Evolutionary conservation across 305 asterid genomes (phyloP).

Genomic region (Fraxinus paxiana): DNA sequence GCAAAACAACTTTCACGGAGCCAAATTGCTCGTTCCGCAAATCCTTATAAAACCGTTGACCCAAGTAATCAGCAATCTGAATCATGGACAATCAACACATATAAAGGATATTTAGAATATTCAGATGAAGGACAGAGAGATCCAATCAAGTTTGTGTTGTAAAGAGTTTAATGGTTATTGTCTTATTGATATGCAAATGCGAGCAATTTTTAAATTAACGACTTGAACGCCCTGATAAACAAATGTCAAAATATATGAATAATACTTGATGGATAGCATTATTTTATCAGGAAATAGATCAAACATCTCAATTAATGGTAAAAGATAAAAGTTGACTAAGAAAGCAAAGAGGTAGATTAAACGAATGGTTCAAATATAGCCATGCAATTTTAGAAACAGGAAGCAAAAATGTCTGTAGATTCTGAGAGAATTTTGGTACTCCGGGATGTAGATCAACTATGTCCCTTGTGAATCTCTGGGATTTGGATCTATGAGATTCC

Average conservation of each 20-base stretch:
- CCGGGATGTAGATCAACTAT: background rate
- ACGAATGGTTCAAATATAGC: background rate
- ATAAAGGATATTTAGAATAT: background rate
- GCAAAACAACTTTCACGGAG: constrained; percentile 40
- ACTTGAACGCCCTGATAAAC: background rate
- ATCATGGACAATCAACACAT: constrained; percentile 7
- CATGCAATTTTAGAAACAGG: background rate
- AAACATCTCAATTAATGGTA: background rate
- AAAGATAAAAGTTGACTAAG: background rate
- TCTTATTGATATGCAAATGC: background rate
- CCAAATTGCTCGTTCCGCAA: constrained; percentile 43
- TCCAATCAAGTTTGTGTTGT: background rate
- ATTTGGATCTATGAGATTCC: background rate
- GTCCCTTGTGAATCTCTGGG: background rate
- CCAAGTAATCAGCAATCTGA: constrained; percentile 49
- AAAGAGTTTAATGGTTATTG: background rate
- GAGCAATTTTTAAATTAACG: background rate
- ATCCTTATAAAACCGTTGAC: constrained; percentile 46
- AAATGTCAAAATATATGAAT: background rate
- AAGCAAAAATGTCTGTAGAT: background rate
- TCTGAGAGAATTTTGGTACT: background rate
- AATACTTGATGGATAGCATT: background rate
- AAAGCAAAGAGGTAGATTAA: background rate
- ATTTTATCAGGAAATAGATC: background rate
- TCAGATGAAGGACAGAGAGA: background rate